Evolutionary conservation across 2,329 filamentous ascomycete species (phyloP), one percentile per base, ranked within the genome.

Genomic region (Aspergillus glaucus): DNA sequence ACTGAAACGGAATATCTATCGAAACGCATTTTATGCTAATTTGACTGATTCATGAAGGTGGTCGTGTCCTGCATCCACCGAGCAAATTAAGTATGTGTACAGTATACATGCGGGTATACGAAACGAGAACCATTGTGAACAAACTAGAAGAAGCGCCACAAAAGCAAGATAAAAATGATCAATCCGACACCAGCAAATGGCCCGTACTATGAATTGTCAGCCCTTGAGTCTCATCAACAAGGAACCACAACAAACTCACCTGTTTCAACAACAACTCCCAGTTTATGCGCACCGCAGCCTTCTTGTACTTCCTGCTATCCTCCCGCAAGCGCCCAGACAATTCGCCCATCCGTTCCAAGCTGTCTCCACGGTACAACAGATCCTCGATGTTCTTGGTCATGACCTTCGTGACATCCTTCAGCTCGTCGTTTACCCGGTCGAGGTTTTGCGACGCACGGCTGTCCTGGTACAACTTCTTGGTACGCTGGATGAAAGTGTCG

Each of bases 321-420:
- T 98, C 93, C 55, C 88, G 78, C 66, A 98, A 72, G 53, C 92
- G 78, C 49, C 83, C 86, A 62, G 87, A 94, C 65, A 96, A 86
- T 74, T 97, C 92, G 53, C 93, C 92, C 93, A 98, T 98, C 62
- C 90, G 82, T 74, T 98, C 93, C 58, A 98, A 73, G 62, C 85
- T 93, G 68, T 98, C 93, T 24, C 93, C 93, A 53, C 94, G 79
- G 68, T 98, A 98, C 46, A 98, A 76, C 64, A 98, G 75, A 69
- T 98, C 93, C 77, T 98, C 93, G 59, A 98, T 97, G 70, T 98
- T 98, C 81, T 97, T 97, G 48, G 91, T 97, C 94, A 98, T 98
- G 65, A 98, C 91, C 74, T 96, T 91, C 1, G 93, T 97, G 48
- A 98, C 94, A 71, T 97, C 93, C 68, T 91, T 86, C 57, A 98